These are phyloP conservation scores for Neurospora sp. DNA, from an alignment of 495 filamentous ascomycete genomes.

Conservation along the genomic window DNA sequence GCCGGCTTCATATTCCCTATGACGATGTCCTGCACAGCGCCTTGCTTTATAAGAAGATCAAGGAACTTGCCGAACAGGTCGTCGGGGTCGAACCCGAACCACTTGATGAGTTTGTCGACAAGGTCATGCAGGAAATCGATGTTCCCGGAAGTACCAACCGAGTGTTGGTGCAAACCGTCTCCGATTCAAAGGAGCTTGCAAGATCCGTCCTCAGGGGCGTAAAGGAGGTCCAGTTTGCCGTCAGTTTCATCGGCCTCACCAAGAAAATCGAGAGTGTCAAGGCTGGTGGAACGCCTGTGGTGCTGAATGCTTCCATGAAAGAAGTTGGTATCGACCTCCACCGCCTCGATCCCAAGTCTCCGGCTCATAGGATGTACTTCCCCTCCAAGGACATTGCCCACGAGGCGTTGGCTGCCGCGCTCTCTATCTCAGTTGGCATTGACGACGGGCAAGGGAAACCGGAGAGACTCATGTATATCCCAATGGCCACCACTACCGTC, in stretches of 20 bases:
- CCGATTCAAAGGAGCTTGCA: constrained; percentile 86
- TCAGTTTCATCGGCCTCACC: constrained; percentile 84
- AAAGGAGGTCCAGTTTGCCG: constrained; percentile 90
- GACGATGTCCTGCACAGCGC: constrained; percentile 68
- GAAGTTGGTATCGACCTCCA: constrained; percentile 91
- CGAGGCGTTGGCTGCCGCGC: constrained; percentile 84
- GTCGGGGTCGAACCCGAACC: constrained; percentile 22
- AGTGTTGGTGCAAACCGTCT: constrained; percentile 71
- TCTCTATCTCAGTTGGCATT: constrained; percentile 83
- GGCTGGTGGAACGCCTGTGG: constrained; percentile 55
- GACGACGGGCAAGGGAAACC: constrained; percentile 78
- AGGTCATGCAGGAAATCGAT: constrained; percentile 71
- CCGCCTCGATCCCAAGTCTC: constrained; percentile 84
- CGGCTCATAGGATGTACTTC: constrained; percentile 99
- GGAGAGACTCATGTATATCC: constrained; percentile 83
- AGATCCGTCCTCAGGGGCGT: constrained; percentile 85
- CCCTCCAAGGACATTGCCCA: constrained; percentile 86
- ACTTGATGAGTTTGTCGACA: constrained; percentile 55
- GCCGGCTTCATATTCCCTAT: constrained; percentile 79
- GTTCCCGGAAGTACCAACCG: constrained; percentile 62
- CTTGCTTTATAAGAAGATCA: constrained; percentile 33
- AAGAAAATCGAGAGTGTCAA: constrained; percentile 60
- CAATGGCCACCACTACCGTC: constrained; percentile 94
- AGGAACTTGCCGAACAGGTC: constrained; percentile 14
- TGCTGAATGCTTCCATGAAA: constrained; percentile 84